Percentiles rank a stretch among this genome's conserved stretches.
Evolutionary conservation across 169 alveolate genomes (phyloP).

Genomic region (Plasmodium fragile): DNA sequence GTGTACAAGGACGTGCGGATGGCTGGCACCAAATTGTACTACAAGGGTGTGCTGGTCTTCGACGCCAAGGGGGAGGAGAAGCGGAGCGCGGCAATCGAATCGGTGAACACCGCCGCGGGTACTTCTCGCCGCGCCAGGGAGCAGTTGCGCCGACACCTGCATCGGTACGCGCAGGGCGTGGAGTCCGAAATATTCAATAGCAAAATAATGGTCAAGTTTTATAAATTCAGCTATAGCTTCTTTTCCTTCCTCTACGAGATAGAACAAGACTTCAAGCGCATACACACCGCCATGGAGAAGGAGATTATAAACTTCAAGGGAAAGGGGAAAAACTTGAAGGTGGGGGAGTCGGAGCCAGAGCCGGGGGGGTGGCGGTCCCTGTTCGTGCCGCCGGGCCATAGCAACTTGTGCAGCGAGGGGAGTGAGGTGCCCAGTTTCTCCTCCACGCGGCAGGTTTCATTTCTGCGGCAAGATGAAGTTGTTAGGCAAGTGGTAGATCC

Average conservation of each 20-base stretch:
- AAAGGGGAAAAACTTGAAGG: background rate
- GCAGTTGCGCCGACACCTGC: background rate
- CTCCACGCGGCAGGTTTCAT: background rate
- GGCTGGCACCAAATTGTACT: background rate
- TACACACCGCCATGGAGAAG: conserved; percentile 62
- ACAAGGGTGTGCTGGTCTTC: conserved; percentile 18
- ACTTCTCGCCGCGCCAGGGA: background rate
- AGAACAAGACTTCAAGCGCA: conserved; percentile 60
- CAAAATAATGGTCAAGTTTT: conserved; percentile 45
- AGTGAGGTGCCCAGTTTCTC: background rate
- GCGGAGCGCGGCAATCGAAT: background rate
- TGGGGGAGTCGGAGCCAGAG: background rate
- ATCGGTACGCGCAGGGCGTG: background rate
- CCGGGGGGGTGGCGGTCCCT: background rate
- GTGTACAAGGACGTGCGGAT: background rate
- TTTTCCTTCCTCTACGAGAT: conserved; percentile 58
- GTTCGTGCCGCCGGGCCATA: background rate
- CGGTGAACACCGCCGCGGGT: background rate
- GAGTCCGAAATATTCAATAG: conserved; percentile 59
- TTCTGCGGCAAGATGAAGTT: too few relatives aligned
- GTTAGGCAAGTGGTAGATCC: background rate
- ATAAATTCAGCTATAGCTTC: conserved; percentile 66
- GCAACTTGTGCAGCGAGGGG: background rate
- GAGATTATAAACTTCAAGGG: conserved; percentile 5
- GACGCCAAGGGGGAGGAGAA: background rate